Conservation (phyloP, 129 eudicot genomes). For the Tanacetum coccineum region DNA sequence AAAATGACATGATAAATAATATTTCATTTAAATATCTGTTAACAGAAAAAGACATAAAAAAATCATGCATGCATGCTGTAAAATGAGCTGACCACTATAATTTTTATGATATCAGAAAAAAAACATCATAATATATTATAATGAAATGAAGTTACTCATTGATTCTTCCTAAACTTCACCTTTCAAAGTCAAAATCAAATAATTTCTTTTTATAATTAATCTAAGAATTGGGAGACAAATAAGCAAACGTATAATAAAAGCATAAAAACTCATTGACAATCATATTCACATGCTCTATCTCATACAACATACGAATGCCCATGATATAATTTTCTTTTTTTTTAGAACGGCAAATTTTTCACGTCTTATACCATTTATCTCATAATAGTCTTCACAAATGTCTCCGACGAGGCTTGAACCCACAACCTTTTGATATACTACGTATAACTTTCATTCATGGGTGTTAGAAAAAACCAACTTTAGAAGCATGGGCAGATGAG, state of each 20-base stretch:
- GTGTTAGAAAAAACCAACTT: too few species aligned
- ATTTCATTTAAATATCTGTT: too few species aligned
- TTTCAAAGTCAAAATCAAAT: slow-evolving; percentile 17
- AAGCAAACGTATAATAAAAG: slow-evolving; percentile 24
- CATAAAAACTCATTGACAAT: slow-evolving; percentile 9
- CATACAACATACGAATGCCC: neutral
- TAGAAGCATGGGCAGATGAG: too few species aligned
- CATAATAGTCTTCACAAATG: too few species aligned
- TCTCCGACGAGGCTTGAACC: too few species aligned
- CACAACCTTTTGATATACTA: too few species aligned
- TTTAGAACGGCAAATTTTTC: too few species aligned
- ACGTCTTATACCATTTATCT: too few species aligned
- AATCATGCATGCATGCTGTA: neutral
- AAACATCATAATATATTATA: neutral
- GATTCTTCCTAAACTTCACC: neutral
- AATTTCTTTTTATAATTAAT: slow-evolving; percentile 12
- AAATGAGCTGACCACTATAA: slow-evolving; percentile 6
- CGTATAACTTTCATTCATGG: too few species aligned
- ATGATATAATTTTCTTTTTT: too few species aligned
- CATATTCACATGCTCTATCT: slow-evolving; percentile 2
- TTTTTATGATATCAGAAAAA: slow-evolving; percentile 9
- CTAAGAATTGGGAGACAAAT: slow-evolving; percentile 21
- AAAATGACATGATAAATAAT: too few species aligned
- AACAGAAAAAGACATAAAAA: too few species aligned
- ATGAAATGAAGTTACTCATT: slow-evolving; percentile 18